Base-by-base conservation (phyloP, 73 alveolate genomes). In the Stentor coeruleus region DNA sequence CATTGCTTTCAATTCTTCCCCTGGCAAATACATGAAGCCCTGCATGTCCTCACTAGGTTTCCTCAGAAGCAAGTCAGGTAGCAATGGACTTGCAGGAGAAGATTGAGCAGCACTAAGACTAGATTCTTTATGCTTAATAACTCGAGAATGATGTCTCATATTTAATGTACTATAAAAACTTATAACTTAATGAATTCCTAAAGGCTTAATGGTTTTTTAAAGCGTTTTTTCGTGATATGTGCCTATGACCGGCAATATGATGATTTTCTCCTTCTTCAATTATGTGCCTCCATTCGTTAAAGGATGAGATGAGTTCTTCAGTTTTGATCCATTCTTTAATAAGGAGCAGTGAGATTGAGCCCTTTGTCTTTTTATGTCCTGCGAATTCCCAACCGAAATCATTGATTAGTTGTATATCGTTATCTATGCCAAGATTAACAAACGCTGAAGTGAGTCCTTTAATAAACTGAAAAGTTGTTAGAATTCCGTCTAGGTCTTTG, bases 211-310 rank as follows among this genome's bases (percentile, higher is more conserved):
- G 20, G 20, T 20, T 6, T 20, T 49, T 49, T 6, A 49, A 49
- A 49, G 20, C 28, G 28, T 6, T 11, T 49, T 73, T 37, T 59
- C 38, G 86, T 80, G 35, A n/a, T 36, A 38, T 76, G 20, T 49
- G 66, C 28, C 6, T 49, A 49, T 49, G 66, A 49, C 28, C 6
- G 20, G 66, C 6, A 11, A 20, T 11, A 49, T 49, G 66, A 20
- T 49, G 66, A 49, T 49, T 49, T 20, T 49, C 66, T 11, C 66
- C 66, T 49, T 49, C 66, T 49, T 49, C 66, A 49, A 49, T 49
- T 6, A 49, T 49, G 20, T 49, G 20, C 6, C 6, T 6, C 66
- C 66, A 49, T 6, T 49, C 66, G 28, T 49, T 6, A 49, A 11
- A 49, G 20, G 66, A 6, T 49, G 6, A 6, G 20, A 49, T 11